Evolutionary conservation across 805 yeast genomes (phyloP).

Genomic region (Teunomyces lycoperdinae): DNA sequence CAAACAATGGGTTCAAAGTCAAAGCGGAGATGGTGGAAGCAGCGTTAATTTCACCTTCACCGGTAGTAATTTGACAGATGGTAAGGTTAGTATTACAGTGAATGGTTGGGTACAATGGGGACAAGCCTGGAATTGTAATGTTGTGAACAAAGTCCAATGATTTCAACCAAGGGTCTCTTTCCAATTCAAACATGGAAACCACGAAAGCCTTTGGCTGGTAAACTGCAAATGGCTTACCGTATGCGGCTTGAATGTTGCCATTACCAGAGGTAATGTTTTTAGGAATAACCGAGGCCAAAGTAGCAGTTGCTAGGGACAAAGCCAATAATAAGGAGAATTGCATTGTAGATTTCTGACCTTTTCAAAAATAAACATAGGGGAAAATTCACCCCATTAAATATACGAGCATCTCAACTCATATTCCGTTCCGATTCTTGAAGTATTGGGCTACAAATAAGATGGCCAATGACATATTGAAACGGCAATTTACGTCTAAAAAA

Average conservation of each 20-base stretch:
- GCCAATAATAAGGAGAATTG: conserved; percentile 4
- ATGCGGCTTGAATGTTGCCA: conserved; percentile 19
- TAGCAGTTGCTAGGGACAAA: conserved; percentile 9
- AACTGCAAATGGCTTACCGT: conserved; percentile 30
- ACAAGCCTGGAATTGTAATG: conserved; percentile 63
- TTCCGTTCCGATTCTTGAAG: too few species aligned
- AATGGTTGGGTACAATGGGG: conserved; percentile 55
- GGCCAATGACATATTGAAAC: background rate
- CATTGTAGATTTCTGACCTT: background rate
- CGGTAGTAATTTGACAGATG: conserved; percentile 62
- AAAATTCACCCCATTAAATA: background rate
- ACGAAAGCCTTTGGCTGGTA: conserved; percentile 55
- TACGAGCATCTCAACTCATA: background rate
- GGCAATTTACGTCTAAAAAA: background rate
- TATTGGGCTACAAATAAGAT: too few species aligned
- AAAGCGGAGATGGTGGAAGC: conserved; percentile 58
- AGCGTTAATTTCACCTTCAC: conserved; percentile 69
- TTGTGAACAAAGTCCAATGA: conserved; percentile 48
- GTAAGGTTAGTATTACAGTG: conserved; percentile 53
- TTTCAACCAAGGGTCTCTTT: conserved; percentile 52
- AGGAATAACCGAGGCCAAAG: conserved; percentile 15
- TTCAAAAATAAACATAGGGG: background rate
- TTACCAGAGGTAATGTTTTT: conserved; percentile 12
- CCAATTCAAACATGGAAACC: conserved; percentile 54
- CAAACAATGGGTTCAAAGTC: conserved; percentile 51